These are phyloP conservation scores for Malus sieversii DNA, from an alignment of 306 rosid genomes.

Conservation along the genomic window DNA sequence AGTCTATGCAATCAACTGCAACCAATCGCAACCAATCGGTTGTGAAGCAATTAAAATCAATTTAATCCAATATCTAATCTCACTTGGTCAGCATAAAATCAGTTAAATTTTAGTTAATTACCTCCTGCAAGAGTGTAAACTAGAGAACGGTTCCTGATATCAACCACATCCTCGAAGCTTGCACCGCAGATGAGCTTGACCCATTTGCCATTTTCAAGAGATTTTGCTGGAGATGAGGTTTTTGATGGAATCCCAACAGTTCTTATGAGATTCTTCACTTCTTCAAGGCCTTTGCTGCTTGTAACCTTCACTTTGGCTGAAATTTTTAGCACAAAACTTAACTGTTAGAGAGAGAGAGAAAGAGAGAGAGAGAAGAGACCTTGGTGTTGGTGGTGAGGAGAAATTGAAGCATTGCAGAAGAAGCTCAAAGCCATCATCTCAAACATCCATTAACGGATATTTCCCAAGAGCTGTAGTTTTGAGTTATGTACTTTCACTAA, in stretches of 20 bases:
- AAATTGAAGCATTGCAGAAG: slow-evolving; percentile 11
- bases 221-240: slow-evolving; percentile 40
- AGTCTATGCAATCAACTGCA: slow-evolving; percentile 97
- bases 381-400: slow-evolving; percentile 19
- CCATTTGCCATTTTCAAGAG: slow-evolving; percentile 51
- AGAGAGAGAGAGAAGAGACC: slow-evolving; percentile 2
- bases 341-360: not conserved
- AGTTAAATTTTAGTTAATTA: slow-evolving; percentile 5
- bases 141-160: slow-evolving; percentile 79
- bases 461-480: not conserved
- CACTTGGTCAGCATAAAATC: not conserved
- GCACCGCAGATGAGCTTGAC: slow-evolving; percentile 67
- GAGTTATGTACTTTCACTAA: too few relatives aligned
- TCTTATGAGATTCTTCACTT: slow-evolving; percentile 29
- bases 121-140: slow-evolving; percentile 98
- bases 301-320: slow-evolving; percentile 7
- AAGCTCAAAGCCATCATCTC: slow-evolving; percentile 34
- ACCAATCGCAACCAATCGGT: not conserved
- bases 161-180: slow-evolving; percentile 90
- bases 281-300: slow-evolving; percentile 25
- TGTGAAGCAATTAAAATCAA: not conserved
- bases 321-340: not conserved
- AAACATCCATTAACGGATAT: not conserved
- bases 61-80: not conserved
- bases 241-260: slow-evolving; percentile 31